A percentile compares a stretch with the other conserved stretches of the same genome.
Evolutionary conservation across 1,139 yeast genomes (phyloP).

Genomic region (Blastobotrys elegans): DNA sequence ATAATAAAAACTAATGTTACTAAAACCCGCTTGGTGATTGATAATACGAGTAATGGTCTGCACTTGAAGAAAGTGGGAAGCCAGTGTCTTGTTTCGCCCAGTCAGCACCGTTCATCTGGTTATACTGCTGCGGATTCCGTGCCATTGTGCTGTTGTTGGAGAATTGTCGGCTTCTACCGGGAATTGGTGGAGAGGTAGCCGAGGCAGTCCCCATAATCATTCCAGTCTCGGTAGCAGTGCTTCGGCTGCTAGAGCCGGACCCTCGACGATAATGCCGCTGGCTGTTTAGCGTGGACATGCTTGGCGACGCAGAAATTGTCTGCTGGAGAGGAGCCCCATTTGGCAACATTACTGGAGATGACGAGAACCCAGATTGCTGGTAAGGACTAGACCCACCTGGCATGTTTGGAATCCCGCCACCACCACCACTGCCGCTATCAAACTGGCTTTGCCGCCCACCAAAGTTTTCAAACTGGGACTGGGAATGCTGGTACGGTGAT

Average conservation of each 20-base stretch:
- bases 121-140: background rate
- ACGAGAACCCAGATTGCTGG: background rate
- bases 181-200: background rate
- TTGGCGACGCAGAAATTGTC: background rate
- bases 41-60: slow-evolving; percentile 8
- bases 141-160: slow-evolving; percentile 1
- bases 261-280: slow-evolving; percentile 1
- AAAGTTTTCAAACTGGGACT: background rate
- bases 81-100: slow-evolving; percentile 6
- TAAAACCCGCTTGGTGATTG: slow-evolving; percentile 8
- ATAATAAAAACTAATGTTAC: too few relatives aligned
- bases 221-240: background rate
- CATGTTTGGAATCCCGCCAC: background rate
- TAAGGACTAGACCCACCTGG: too few relatives aligned
- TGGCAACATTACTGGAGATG: background rate
- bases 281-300: slow-evolving; percentile 1
- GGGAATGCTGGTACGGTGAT: background rate
- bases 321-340: background rate
- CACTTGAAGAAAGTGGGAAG: slow-evolving; percentile 7
- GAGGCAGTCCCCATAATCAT: background rate
- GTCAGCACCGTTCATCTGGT: background rate
- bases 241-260: background rate
- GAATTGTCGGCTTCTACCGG: background rate
- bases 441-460: background rate
- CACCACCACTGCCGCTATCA: background rate